A percentile compares a stretch with the other conserved stretches of the same genome.
Conservation (phyloP, 129 eudicot genomes). For the Gnaphalium uliginosum region DNA sequence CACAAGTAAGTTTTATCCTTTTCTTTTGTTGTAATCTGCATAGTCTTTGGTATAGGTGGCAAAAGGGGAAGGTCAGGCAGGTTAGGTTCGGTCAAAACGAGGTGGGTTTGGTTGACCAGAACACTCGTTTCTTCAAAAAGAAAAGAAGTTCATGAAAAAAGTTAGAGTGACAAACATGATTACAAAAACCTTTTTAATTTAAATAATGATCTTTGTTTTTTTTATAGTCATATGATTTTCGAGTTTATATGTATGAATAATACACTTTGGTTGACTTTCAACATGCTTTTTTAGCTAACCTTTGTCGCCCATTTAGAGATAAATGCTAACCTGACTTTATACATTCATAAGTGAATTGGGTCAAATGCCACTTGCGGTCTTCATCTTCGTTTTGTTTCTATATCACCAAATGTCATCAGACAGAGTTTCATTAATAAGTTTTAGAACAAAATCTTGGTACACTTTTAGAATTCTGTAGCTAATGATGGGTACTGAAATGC, state of each 20-base stretch:
- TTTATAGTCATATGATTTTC: background rate
- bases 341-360: background rate
- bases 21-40: background rate
- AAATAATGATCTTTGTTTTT: background rate
- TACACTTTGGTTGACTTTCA: background rate
- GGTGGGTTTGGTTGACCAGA: background rate
- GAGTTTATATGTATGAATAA: background rate
- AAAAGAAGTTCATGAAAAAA: background rate
- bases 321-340: background rate
- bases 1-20: slow-evolving; percentile 57
- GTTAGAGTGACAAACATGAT: background rate
- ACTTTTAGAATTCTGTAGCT: background rate
- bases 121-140: background rate
- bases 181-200: background rate
- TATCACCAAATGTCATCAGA: slow-evolving; percentile 1
- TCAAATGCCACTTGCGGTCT: background rate
- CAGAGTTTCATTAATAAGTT: background rate
- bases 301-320: background rate
- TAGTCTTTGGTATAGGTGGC: no score
- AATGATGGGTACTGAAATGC: background rate
- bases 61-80: background rate
- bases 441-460: no score
- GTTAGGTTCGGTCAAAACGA: background rate
- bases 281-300: background rate
- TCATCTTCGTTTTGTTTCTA: background rate